Conservation (phyloP, 495 filamentous ascomycete species). For the Aspergillus coremiiformis region DNA sequence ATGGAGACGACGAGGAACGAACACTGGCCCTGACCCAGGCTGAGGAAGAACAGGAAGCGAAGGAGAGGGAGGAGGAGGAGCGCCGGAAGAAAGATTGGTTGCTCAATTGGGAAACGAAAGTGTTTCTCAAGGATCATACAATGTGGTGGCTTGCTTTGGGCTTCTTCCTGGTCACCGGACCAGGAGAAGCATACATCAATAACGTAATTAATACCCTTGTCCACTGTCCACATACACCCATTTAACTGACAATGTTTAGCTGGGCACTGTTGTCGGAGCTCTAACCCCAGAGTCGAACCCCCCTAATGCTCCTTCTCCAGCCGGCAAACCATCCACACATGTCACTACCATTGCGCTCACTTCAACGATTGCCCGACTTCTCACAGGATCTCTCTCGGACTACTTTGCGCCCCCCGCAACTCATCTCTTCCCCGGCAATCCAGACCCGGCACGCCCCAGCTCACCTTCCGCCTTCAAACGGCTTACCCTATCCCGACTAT, state of each 20-base stretch:
- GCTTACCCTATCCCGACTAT: slow-evolving; percentile 64
- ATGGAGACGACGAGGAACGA: slow-evolving; percentile 27
- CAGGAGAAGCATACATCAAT: slow-evolving; percentile 95
- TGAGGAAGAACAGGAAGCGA: slow-evolving; percentile 41
- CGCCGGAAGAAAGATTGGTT: slow-evolving; percentile 73
- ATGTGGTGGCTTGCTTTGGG: slow-evolving; percentile 93
- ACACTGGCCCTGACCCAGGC: slow-evolving; percentile 26
- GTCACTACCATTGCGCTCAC: slow-evolving; percentile 87
- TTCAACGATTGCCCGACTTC: slow-evolving; percentile 78
- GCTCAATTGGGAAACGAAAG: slow-evolving; percentile 76
- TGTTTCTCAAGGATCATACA: slow-evolving; percentile 76
- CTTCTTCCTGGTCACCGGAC: slow-evolving; percentile 89
- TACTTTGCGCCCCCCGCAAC: slow-evolving; percentile 63
- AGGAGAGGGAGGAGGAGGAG: slow-evolving; percentile 54
- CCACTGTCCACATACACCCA: background rate
- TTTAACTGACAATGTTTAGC: slow-evolving; percentile 23
- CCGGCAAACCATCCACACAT: slow-evolving; percentile 71
- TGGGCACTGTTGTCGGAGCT: slow-evolving; percentile 87
- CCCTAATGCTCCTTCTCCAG: slow-evolving; percentile 43
- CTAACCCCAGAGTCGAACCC: slow-evolving; percentile 56
- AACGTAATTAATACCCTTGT: slow-evolving; percentile 44
- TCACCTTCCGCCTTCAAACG: slow-evolving; percentile 23
- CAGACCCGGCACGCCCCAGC: slow-evolving; percentile 21
- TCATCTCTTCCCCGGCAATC: slow-evolving; percentile 33
- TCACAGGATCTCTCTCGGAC: slow-evolving; percentile 81